Evolutionary conservation across 768 basidiomycete species (phyloP).

Genomic region (Lactarius sanguifluus): DNA sequence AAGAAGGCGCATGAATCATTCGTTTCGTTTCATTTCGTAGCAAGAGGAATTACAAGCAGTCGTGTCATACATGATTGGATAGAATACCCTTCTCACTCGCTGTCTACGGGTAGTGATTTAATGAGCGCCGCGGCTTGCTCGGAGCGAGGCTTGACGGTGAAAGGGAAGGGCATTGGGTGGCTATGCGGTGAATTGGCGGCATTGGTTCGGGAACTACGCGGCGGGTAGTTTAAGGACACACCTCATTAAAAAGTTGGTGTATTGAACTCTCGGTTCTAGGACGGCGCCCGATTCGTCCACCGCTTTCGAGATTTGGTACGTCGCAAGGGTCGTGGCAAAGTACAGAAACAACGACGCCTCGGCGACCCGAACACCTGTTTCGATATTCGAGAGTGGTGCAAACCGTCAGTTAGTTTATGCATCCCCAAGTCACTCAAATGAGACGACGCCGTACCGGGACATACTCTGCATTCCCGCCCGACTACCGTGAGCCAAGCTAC

Average conservation of each 20-base stretch:
- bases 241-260: constrained; percentile 33
- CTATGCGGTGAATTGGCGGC: constrained; percentile 23
- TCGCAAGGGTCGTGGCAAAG: constrained; percentile 36
- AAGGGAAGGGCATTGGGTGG: constrained; percentile 34
- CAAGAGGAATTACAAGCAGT: not conserved
- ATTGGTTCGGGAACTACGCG: not conserved
- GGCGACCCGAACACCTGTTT: constrained; percentile 30
- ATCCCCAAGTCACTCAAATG: not conserved
- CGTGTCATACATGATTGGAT: not conserved
- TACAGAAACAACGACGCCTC: constrained; percentile 35
- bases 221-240: constrained; percentile 19
- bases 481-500: not conserved
- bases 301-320: constrained; percentile 35
- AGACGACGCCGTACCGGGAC: not conserved
- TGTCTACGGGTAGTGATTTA: not conserved
- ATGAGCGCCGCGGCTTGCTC: constrained; percentile 33
- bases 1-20: not conserved
- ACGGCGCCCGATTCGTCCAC: constrained; percentile 33
- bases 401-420: not conserved
- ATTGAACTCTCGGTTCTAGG: constrained; percentile 33
- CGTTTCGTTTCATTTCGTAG: not conserved
- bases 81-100: not conserved
- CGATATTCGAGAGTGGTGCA: not conserved
- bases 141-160: constrained; percentile 35
- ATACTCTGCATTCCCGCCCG: not conserved